Conservation (phyloP, 2,329 filamentous ascomycete genomes). For the Lomentospora prolificans region DNA sequence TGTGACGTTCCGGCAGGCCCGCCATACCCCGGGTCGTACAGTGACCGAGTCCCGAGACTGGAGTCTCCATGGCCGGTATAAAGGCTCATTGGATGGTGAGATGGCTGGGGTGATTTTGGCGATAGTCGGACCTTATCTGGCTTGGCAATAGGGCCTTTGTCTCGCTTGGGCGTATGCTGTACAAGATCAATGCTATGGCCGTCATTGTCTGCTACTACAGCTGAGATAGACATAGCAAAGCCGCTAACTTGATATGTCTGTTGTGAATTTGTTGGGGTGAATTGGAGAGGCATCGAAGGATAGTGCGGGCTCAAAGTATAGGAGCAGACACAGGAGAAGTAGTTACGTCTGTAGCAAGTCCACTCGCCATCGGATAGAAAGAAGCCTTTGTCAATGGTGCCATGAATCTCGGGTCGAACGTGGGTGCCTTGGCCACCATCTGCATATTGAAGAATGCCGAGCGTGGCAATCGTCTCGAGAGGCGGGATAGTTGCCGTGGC, state of each 20-base stretch:
- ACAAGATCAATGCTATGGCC: constrained; percentile 75
- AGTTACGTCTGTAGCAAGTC: constrained; percentile 89
- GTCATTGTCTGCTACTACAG: constrained; percentile 66
- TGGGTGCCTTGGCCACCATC: constrained; percentile 33
- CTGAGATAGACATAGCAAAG: constrained; percentile 78
- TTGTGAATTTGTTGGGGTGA: constrained; percentile 38
- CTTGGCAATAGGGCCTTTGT: constrained; percentile 72
- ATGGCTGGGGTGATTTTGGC: constrained; percentile 51
- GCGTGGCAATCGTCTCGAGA: constrained; percentile 36
- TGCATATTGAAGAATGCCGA: constrained; percentile 52
- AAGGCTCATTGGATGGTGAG: constrained; percentile 31
- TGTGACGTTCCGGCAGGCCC: constrained; percentile 12
- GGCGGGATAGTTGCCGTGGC: constrained; percentile 40
- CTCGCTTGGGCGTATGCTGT: constrained; percentile 84
- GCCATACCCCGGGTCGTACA: constrained; percentile 30
- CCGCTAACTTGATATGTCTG: constrained; percentile 57
- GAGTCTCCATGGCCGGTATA: constrained; percentile 28
- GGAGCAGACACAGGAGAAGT: constrained; percentile 77
- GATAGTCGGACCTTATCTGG: constrained; percentile 60
- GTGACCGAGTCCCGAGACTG: constrained; percentile 10
- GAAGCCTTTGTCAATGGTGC: constrained; percentile 82
- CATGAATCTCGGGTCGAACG: constrained; percentile 64
- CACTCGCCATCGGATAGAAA: constrained; percentile 73
- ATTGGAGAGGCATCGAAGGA: constrained; percentile 34
- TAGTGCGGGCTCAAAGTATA: constrained; percentile 57